These are phyloP conservation scores for Phytophthora crassamura DNA, from an alignment of 352 stramenopile species.

Conservation along the genomic window DNA sequence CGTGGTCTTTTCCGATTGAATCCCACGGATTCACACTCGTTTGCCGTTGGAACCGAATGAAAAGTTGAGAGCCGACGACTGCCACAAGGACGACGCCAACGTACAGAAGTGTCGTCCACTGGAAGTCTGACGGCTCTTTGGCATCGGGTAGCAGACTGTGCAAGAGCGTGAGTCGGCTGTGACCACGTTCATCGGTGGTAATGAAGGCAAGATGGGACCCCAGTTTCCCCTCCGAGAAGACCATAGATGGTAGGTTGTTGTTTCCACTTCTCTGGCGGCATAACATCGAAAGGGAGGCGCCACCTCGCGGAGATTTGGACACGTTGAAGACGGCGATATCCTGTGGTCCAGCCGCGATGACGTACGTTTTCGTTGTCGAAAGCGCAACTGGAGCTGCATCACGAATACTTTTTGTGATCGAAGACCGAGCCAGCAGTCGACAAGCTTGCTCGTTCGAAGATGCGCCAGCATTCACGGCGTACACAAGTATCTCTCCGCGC, in stretches of 20 bases:
- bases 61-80: conserved; percentile 43
- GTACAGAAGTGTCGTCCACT: conserved; percentile 39
- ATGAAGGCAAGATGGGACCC: conserved; percentile 35
- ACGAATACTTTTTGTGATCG: conserved; percentile 1
- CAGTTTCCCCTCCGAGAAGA: conserved; percentile 39
- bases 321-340: conserved; percentile 34
- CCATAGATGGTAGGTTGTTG: conserved; percentile 4
- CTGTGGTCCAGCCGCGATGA: conserved; percentile 23
- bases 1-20: conserved; percentile 10
- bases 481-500: conserved; percentile 55
- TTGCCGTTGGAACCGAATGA: conserved; percentile 25
- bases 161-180: conserved; percentile 33
- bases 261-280: too few species aligned
- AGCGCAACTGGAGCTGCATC: conserved; percentile 8
- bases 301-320: conserved; percentile 16
- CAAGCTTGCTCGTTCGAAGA: conserved; percentile 11
- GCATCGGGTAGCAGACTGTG: conserved; percentile 41
- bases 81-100: conserved; percentile 19
- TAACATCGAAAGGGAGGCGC: conserved; percentile 7
- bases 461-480: conserved; percentile 19
- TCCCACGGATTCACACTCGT: conserved; percentile 32
- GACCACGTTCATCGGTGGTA: background rate
- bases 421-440: conserved; percentile 23
- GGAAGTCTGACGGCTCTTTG: conserved; percentile 23
- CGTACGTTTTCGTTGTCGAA: conserved; percentile 23